These are phyloP conservation scores for Claviceps fusiformis DNA, from an alignment of 2,329 filamentous ascomycete genomes.

Conservation along the genomic window DNA sequence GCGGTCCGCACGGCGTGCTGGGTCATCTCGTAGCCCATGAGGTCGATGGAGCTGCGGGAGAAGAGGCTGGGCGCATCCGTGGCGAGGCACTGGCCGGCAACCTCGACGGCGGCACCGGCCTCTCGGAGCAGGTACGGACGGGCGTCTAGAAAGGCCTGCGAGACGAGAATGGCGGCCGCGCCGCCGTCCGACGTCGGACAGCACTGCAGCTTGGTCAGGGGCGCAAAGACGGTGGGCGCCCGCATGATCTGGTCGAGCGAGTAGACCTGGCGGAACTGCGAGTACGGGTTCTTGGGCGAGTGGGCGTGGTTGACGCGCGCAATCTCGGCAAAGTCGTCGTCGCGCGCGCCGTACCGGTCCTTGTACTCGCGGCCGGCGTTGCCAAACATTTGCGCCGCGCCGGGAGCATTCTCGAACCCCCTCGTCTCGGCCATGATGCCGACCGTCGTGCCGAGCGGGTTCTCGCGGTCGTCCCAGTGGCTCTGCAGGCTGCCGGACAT, in stretches of 20 bases:
- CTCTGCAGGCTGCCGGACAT: conserved; percentile 73
- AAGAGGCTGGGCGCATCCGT: conserved; percentile 74
- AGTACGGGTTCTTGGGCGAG: conserved; percentile 86
- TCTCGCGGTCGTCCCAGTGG: conserved; percentile 74
- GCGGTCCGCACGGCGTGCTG: conserved; percentile 55
- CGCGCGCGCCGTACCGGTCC: conserved; percentile 79
- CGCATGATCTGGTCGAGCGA: conserved; percentile 69
- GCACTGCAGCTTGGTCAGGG: conserved; percentile 95
- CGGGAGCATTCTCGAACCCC: conserved; percentile 69
- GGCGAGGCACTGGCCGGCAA: conserved; percentile 78
- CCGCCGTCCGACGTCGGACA: conserved; percentile 91
- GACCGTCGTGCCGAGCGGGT: conserved; percentile 58
- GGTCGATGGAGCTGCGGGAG: conserved; percentile 67
- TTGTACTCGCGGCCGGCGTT: conserved; percentile 92
- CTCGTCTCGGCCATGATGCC: conserved; percentile 75
- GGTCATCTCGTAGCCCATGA: conserved; percentile 82
- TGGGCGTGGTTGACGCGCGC: conserved; percentile 86
- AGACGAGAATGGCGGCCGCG: conserved; percentile 79
- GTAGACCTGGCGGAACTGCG: conserved; percentile 93
- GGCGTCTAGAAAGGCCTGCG: conserved; percentile 74
- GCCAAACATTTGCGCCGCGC: conserved; percentile 86
- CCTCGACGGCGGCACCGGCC: conserved; percentile 53
- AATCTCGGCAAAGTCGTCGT: conserved; percentile 88
- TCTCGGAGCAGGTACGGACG: conserved; percentile 52
- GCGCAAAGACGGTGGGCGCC: conserved; percentile 65